phyloP scores from a whole-genome alignment of 208 protist genomes.

The Tritrichomonas foetus region DNA sequence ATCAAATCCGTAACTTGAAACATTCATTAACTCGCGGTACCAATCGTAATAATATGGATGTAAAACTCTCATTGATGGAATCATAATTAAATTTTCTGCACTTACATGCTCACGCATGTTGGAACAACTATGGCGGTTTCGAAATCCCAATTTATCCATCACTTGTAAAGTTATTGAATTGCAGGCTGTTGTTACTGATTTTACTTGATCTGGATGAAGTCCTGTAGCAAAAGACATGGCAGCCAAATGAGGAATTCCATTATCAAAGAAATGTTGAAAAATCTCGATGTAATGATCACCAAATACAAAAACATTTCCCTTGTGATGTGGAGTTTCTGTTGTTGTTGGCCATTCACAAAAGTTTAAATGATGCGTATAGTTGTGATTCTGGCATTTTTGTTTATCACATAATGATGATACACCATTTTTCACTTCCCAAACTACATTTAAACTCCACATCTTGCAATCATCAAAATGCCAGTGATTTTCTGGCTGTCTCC shows the following conservation, averaged over 20 bases:
- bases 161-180: neutral
- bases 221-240: neutral
- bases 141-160: neutral
- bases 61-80: conserved; percentile 1
- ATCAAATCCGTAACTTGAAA: no score
- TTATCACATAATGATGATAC: neutral
- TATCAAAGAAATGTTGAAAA: conserved; percentile 37
- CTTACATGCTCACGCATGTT: neutral
- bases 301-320: neutral
- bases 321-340: neutral
- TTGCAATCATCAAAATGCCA: conserved; percentile 17
- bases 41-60: neutral
- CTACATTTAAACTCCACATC: neutral
- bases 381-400: neutral
- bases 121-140: neutral
- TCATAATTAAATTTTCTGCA: neutral
- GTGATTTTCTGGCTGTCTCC: neutral
- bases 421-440: neutral
- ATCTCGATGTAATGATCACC: neutral
- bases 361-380: conserved; percentile 14
- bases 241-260: neutral
- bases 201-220: no score
- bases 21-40: neutral
- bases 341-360: neutral
- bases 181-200: neutral